These are phyloP conservation scores for Calonectria crousiana DNA, from an alignment of 2,329 filamentous ascomycete genomes.

Conservation along the genomic window DNA sequence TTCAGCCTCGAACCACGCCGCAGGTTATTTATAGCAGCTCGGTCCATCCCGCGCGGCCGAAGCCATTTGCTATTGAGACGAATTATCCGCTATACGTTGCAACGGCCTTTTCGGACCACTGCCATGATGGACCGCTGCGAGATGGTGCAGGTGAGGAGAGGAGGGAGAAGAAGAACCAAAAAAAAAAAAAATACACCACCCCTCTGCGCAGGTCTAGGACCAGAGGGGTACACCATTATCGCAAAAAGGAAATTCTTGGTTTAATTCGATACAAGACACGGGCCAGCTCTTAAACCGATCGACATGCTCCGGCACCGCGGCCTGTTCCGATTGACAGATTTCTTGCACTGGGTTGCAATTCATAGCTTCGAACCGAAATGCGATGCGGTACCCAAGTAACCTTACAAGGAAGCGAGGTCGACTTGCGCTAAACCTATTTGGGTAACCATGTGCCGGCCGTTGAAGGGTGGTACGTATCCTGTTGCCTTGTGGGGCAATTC, in stretches of 20 bases:
- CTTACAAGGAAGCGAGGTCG: not conserved
- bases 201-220: not conserved
- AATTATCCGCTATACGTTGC: not conserved
- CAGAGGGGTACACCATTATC: not conserved
- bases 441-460: not conserved
- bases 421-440: not conserved
- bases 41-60: not conserved
- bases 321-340: conserved; percentile 8
- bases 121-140: not conserved
- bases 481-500: not conserved
- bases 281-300: not conserved
- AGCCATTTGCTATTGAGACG: not conserved
- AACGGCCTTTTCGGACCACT: not conserved
- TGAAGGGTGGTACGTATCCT: not conserved
- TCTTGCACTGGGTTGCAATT: conserved; percentile 5
- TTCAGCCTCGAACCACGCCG: conserved; percentile 8
- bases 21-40: conserved; percentile 1
- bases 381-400: not conserved
- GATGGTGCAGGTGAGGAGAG: not conserved
- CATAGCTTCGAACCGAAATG: not conserved
- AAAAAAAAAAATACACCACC: not conserved
- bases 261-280: not conserved
- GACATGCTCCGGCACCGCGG: not conserved
- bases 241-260: not conserved
- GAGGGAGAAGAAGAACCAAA: not conserved